phyloP scores from a whole-genome alignment of 805 yeast species.

The Candida adriatica region DNA sequence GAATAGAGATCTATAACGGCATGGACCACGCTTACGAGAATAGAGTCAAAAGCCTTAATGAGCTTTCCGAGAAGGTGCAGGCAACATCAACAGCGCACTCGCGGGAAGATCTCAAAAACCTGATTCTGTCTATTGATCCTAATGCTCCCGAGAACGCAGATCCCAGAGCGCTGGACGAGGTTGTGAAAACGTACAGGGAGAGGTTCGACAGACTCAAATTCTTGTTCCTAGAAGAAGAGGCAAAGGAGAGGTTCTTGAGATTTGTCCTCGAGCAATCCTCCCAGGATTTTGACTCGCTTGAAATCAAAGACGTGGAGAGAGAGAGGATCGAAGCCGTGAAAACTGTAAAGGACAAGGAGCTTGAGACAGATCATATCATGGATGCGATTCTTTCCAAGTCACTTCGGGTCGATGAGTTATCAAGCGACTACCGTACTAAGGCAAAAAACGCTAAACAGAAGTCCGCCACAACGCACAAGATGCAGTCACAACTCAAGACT shows the following conservation, averaged over 20 bases:
- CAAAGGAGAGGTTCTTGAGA: conserved; percentile 60
- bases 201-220: conserved; percentile 50
- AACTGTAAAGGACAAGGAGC: conserved; percentile 1
- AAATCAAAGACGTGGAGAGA: conserved; percentile 26
- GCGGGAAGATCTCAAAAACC: conserved; percentile 3
- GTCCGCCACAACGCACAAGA: too few relatives aligned
- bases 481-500: too few relatives aligned
- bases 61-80: too few relatives aligned
- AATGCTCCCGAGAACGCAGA: conserved; percentile 10
- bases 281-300: conserved; percentile 26
- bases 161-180: conserved; percentile 29
- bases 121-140: conserved; percentile 7
- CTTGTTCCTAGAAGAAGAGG: conserved; percentile 63
- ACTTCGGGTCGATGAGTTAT: too few relatives aligned
- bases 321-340: conserved; percentile 15
- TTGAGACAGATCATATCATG: background rate
- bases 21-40: too few relatives aligned
- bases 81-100: conserved; percentile 2
- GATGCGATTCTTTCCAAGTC: too few relatives aligned
- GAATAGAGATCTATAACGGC: too few relatives aligned
- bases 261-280: conserved; percentile 34
- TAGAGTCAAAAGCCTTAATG: too few relatives aligned
- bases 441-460: too few relatives aligned
- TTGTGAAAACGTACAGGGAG: conserved; percentile 27
- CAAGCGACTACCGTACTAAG: too few relatives aligned